A percentile compares a stretch with the other conserved stretches of the same genome.
Conservation (phyloP, 306 rosid genomes). For the Herpetospermum pedunculosum region DNA sequence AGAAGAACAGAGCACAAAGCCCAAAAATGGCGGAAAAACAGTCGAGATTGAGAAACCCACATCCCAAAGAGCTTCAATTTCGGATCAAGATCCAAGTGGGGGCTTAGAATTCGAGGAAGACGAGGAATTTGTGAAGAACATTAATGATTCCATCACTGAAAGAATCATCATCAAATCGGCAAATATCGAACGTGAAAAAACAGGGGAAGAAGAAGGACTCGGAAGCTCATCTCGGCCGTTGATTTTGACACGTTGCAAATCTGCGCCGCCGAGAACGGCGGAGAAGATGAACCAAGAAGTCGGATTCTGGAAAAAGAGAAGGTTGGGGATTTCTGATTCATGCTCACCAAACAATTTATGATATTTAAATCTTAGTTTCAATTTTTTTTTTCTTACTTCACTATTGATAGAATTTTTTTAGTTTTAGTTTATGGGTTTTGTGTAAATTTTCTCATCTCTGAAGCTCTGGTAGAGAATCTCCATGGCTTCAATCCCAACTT, state of each 20-base stretch:
- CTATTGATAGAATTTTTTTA: not conserved
- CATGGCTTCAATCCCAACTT: not conserved
- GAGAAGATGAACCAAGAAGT: constrained; percentile 42
- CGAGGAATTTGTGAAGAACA: not conserved
- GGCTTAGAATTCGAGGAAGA: constrained; percentile 18
- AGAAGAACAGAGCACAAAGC: constrained; percentile 12
- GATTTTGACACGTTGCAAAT: constrained; percentile 68
- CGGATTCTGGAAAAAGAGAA: constrained; percentile 32
- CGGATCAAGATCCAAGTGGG: constrained; percentile 17
- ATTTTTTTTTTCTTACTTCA: not conserved
- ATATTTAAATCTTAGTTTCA: constrained; percentile 16
- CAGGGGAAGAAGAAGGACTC: constrained; percentile 2
- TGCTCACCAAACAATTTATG: constrained; percentile 26
- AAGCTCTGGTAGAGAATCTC: constrained; percentile 3
- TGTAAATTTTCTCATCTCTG: not conserved
- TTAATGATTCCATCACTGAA: constrained; percentile 12
- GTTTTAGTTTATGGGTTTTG: not conserved
- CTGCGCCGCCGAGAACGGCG: constrained; percentile 66
- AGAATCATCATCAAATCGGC: constrained; percentile 22
- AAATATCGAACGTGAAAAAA: not conserved
- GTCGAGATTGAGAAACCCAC: constrained; percentile 16
- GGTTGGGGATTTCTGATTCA: constrained; percentile 38
- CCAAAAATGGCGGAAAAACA: not conserved
- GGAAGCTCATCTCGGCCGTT: constrained; percentile 21
- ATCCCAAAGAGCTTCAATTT: constrained; percentile 23